Evolutionary conservation across 768 basidiomycete genomes (phyloP).

Genomic region (Lactarius psammicola): DNA sequence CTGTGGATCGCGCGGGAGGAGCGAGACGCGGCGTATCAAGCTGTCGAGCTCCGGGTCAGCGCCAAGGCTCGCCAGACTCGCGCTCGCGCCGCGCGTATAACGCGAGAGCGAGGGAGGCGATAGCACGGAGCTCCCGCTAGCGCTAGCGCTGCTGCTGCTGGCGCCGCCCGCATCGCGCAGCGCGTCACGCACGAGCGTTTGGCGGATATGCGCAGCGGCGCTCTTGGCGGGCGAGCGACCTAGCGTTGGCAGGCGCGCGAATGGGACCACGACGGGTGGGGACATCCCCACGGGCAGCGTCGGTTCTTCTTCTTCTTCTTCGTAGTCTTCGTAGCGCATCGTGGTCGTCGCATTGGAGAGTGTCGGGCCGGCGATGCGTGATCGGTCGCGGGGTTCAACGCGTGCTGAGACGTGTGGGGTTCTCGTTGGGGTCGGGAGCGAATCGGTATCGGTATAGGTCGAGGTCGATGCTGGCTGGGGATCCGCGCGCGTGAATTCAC

Average conservation of each 20-base stretch:
- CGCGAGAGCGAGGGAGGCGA: conserved; percentile 70
- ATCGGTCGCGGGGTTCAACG: conserved; percentile 47
- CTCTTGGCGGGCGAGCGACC: conserved; percentile 70
- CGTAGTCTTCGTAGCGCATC: conserved; percentile 38
- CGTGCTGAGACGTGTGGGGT: conserved; percentile 63
- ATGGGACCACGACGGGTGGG: conserved; percentile 48
- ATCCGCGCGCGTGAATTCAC: conserved; percentile 51
- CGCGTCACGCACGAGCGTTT: conserved; percentile 55
- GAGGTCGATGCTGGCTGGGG: conserved; percentile 28
- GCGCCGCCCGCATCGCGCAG: conserved; percentile 20
- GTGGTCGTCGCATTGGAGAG: conserved; percentile 42
- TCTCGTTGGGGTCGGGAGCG: conserved; percentile 52
- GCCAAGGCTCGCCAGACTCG: conserved; percentile 23
- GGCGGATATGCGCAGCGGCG: conserved; percentile 66
- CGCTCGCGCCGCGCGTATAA: conserved; percentile 50
- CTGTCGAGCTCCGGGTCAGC: conserved; percentile 63
- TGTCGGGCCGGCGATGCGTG: conserved; percentile 42
- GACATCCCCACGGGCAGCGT: conserved; percentile 56
- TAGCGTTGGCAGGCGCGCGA: conserved; percentile 36
- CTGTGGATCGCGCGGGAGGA: conserved; percentile 34
- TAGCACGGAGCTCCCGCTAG: conserved; percentile 47
- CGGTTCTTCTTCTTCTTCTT: conserved; percentile 52
- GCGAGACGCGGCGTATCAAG: conserved; percentile 63
- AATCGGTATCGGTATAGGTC: not conserved
- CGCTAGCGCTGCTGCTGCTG: not conserved